Base-by-base conservation (phyloP, 2,329 filamentous ascomycete genomes). In the Penicillium sp. region DNA sequence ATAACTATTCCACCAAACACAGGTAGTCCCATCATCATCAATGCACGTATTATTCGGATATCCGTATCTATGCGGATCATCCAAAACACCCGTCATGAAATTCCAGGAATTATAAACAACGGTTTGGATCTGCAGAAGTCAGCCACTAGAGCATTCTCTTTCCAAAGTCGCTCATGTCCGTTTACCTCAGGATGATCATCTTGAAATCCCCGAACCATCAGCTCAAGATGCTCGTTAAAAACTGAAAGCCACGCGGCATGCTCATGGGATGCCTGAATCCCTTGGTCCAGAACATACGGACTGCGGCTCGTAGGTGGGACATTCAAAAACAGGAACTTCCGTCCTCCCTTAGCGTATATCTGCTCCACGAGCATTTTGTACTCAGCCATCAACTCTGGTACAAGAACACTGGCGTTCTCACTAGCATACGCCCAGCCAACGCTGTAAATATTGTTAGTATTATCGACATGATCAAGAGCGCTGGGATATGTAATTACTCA, bases 261-360 rank as follows among this genome's bases (percentile, higher is more conserved):
- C 33, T 54, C 33, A 13, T 55, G 31, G 1, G 62, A 62, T 4
- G 58, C 62, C 4, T 56, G 55, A 6, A 60, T 14, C 1, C 69
- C 69, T 44, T 68, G 58, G 0, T 56, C 51, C 2, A 63, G 23
- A 19, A 71, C 65, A 2, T 60, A 51, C 26, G 70, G 71, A 35
- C 62, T 66, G 7, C 69, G 64, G n/a, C 65, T 66, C 0, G 62
- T 64, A 1, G 82, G 83, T 1, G 86, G 86, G 0, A 87, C 84
- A 52, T 80, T 85, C 29, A 88, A 60, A 53, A 88, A 78, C 2
- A 81, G 75, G 58, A 88, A 88, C 54, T 86, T 85, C 5, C 85
- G 75, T 2, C 80, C 80, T 0, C 85, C 85, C 2, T 77, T 73
- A 2, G 72, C 67, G 60, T 85, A 85, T 7, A 89, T 72, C 21